phyloP scores from a whole-genome alignment of 148 eudicot species.

The Vaccinium corymbosum region DNA sequence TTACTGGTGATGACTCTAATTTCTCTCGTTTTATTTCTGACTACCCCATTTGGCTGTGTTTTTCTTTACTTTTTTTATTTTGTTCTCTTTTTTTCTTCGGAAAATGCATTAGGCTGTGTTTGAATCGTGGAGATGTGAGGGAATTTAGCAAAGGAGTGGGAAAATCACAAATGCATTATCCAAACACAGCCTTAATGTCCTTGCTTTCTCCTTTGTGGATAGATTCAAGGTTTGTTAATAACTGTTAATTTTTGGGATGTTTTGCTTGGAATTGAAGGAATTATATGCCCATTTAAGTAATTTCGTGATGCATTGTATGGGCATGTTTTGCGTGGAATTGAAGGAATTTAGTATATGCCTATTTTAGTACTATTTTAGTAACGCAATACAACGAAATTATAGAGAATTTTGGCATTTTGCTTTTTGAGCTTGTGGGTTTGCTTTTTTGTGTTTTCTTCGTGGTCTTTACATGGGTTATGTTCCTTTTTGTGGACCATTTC shows the following conservation, averaged over 20 bases:
- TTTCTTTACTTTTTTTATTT: not conserved
- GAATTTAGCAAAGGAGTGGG: not conserved
- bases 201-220: not conserved
- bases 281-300: not conserved
- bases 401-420: slow-evolving; percentile 1
- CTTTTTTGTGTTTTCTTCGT: not conserved
- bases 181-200: not conserved
- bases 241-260: not conserved
- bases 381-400: not conserved
- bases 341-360: not conserved
- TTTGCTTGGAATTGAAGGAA: not conserved
- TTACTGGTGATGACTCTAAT: not conserved
- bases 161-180: not conserved
- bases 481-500: slow-evolving; percentile 2
- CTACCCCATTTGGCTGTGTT: not conserved
- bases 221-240: slow-evolving; percentile 4
- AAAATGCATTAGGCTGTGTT: not conserved
- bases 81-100: no score
- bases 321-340: slow-evolving; percentile 2
- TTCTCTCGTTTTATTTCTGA: not conserved
- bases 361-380: not conserved
- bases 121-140: not conserved
- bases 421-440: slow-evolving; percentile 14
- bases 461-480: not conserved
- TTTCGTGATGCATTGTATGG: not conserved